These are phyloP conservation scores for Udeniomyces megalosporus DNA, from an alignment of 768 basidiomycete species.

Conservation along the genomic window DNA sequence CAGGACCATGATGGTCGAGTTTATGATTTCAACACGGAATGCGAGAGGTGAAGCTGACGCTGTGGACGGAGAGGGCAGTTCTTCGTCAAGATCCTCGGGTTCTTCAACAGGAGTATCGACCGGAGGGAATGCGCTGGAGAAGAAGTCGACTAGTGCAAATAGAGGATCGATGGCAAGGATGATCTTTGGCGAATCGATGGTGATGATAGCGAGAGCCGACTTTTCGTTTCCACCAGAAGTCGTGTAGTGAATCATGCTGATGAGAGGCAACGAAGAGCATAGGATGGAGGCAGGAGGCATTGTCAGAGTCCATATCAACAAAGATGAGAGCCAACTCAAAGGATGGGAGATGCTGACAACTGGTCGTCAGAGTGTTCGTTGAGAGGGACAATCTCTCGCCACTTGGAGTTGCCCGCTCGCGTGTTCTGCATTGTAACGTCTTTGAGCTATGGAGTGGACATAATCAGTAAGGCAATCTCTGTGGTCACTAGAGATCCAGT, in stretches of 20 bases:
- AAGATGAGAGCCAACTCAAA: not conserved
- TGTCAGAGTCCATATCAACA: too few relatives aligned
- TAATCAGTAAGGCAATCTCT: too few relatives aligned
- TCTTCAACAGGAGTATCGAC: conserved; percentile 14
- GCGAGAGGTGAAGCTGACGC: conserved; percentile 27
- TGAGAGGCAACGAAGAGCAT: not conserved
- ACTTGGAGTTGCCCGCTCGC: conserved; percentile 59
- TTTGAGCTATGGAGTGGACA: not conserved
- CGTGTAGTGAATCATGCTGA: conserved; percentile 67
- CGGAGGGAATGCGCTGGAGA: conserved; percentile 40
- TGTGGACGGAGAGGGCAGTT: not conserved
- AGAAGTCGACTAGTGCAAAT: conserved; percentile 73
- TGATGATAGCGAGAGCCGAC: conserved; percentile 59
- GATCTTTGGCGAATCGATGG: conserved; percentile 79
- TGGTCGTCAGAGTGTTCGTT: conserved; percentile 72
- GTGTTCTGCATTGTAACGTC: conserved; percentile 88
- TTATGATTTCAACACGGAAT: conserved; percentile 74
- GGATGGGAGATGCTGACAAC: conserved; percentile 33
- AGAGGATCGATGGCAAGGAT: conserved; percentile 86
- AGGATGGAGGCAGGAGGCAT: too few relatives aligned
- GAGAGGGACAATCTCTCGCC: conserved; percentile 88
- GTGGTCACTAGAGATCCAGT: too few relatives aligned
- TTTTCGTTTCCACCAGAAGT: conserved; percentile 44
- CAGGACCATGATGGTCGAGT: conserved; percentile 71
- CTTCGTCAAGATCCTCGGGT: conserved; percentile 17